Evolutionary conservation across 2,329 filamentous ascomycete genomes (phyloP), one percentile per base, ranked within the genome.

Genomic region (Phialophora expanda): DNA sequence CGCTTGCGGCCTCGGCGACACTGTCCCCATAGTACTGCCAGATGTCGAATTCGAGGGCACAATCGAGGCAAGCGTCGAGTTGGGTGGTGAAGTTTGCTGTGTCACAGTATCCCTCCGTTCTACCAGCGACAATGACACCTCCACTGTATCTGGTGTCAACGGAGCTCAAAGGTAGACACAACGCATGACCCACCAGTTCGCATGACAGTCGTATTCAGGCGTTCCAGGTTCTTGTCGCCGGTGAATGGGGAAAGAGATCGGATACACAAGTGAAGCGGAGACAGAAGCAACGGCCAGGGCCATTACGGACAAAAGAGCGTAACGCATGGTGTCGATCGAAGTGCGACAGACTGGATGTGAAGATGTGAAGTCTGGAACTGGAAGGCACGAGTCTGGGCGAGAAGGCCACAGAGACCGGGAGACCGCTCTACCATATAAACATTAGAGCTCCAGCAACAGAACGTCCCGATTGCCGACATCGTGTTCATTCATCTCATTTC

Each of bases 11-110:
- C 1, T 70, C 69, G 20, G 70, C 66, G 22, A 84, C 77, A 9
- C 75, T 73, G 20, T 69, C 63, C 17, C 80, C 78, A 57, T 84
- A 83, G 66, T 78, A 76, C 51, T 76, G 70, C 81, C 81, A 83
- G 69, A 83, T 80, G 32, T 81, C 73, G 60, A 76, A 78, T 22
- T 77, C 71, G 34, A 77, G 67, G 50, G 81, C 81, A 64, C 82
- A 84, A 55, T 79, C 73, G 30, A 83, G 76, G 69, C 76, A 77
- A 4, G 64, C 73, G 12, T 68, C 65, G n/a, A 77, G 69, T 17
- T 72, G 62, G 3, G 71, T 68, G 8, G 68, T 74, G 68, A 72
- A 74, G n/a, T 71, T 75, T 1, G 74, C 64, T 51, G 71, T 70
- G 28, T 71, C 60, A 66, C 74, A 77, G 65, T 73, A 74, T 34